Evolutionary conservation across 2,329 filamentous ascomycete species (phyloP), one percentile per base, ranked within the genome.

Genomic region (Blumeria hordei): DNA sequence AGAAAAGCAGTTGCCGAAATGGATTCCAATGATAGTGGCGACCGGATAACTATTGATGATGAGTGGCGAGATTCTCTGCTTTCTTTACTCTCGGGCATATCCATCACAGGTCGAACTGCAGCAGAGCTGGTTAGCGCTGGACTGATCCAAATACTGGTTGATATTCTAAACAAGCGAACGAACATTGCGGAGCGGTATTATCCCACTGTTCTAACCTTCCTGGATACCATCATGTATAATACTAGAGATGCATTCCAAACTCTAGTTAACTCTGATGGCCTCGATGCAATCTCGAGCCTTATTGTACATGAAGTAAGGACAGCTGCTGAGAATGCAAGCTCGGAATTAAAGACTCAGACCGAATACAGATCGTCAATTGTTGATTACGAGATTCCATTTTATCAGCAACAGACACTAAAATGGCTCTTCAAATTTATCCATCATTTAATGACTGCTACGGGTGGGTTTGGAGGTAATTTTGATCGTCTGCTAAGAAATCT

Each of bases 341-440:
- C 73, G 54, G 83, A 81, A n/a, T 71, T 80, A 55, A 86, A 87
- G 11, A 87, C 92, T 58, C 77, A 78, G 6, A 68, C 73, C 10
- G 72, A 81, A 53, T 87, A 84, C 67, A 81, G 79, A 62, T 94
- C 88, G 9, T 81, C 83, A 55, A 76, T 84, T 32, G 87, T 93
- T 47, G 93, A 99, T 68, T 99, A 95, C 65, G 77, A 87, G 62
- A 88, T 96, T 54, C 87, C 88, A 0, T 95, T 87, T 66, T 87
- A 88, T 65, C 84, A 94, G 61, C 92, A 96, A 65, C 87, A 94
- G 66, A 90, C 87, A 16, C 73, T 98, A 34, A 88, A 93, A 64
- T 93, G 86, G 79, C 73, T 95, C 47, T 83, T 98, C 67, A 95
- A 94, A 67, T 94, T 96, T 64, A 83, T 94, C 59, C 88, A 94